Base-by-base conservation (phyloP, 495 filamentous ascomycete species). In the Hyaloscypha variabilis region DNA sequence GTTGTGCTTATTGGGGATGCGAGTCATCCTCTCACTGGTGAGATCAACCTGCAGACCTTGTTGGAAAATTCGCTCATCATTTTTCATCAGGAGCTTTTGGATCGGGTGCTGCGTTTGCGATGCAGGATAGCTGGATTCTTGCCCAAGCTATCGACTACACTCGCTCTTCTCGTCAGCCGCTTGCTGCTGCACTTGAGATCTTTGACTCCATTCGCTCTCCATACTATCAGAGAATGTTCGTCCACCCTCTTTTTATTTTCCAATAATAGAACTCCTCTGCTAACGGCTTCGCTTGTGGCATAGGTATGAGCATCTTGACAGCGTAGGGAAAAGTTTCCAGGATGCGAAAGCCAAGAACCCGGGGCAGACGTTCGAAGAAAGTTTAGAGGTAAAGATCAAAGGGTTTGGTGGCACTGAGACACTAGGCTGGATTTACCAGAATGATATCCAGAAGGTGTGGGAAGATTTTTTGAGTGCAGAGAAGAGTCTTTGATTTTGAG, bases 41-140 rank as follows among this genome's bases (percentile, higher is more conserved):
- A 75, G 82, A 80, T 56, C 76, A 75, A 2, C 80, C 81, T 68
- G 2, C 36, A 3, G 6, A 34, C 14, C 11, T n/a, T 55, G 4
- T 23, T 39, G 19, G 21, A 53, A 54, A 31, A 6, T 17, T 0
- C 14, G 19, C 6, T 21, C 26, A 56, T 14, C 4, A 3, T 14
- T 58, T 34, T 21, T 6, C 31, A 49, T 19, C 19, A 67, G 65
- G 65, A 11, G 67, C 67, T 8, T 69, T 69, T 46, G 82, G 82
- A 0, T 81, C 82, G 1, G 82, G 82, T 0, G 79, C 82, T 1
- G 78, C 77, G 8, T 84, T 84, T 60, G 81, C 82, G 0, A 77
- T 84, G 72, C 78, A 83, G 63, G 82, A 84, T 68, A 77, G 76
- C 17, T 84, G 77, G 76, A 76, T 80, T 39, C 70, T 84, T 29